These are phyloP conservation scores for Dothiorella sarmentorum DNA, from an alignment of 2,329 filamentous ascomycete genomes.

Conservation along the genomic window DNA sequence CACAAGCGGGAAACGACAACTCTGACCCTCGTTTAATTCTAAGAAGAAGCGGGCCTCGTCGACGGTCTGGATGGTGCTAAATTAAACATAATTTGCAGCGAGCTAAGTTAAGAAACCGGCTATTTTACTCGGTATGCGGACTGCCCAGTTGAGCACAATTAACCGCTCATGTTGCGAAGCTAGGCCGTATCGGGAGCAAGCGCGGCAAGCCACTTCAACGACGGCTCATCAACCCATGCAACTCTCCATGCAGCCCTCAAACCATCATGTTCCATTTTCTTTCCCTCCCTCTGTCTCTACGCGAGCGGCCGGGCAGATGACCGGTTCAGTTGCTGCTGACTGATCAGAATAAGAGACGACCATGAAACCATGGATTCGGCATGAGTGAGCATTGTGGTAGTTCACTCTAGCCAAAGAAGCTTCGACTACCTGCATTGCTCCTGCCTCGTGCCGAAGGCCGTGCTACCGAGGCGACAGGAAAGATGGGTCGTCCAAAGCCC, in stretches of 20 bases:
- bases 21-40: too few relatives aligned
- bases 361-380: background rate
- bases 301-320: background rate
- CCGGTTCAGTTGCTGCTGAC: background rate
- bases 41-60: too few relatives aligned
- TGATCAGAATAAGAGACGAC: background rate
- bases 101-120: conserved; percentile 1
- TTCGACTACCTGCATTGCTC: background rate
- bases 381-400: background rate
- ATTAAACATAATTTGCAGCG: conserved; percentile 4
- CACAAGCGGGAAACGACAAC: too few relatives aligned
- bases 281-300: background rate
- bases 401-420: background rate
- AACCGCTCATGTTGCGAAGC: background rate
- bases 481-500: background rate
- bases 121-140: background rate
- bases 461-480: background rate
- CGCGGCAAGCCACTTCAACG: conserved; percentile 8
- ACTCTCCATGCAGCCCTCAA: background rate
- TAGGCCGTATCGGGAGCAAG: background rate
- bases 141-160: background rate
- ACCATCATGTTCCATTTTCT: background rate
- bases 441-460: conserved; percentile 4
- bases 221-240: background rate
- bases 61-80: background rate